Conservation (phyloP, 2,329 filamentous ascomycete species). For the Podosphaera leucotricha region DNA sequence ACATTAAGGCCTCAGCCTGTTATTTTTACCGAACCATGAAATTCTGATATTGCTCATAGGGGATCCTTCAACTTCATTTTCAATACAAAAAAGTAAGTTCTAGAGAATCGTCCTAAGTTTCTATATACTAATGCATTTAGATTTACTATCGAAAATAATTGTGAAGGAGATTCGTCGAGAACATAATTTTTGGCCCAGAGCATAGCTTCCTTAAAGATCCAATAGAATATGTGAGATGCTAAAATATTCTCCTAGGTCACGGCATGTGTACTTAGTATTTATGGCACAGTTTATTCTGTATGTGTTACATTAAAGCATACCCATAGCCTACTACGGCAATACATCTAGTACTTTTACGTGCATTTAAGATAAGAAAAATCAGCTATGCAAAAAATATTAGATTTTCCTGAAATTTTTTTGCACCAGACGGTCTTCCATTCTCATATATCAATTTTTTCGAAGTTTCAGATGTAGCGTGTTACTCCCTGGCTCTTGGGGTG, state of each 20-base stretch:
- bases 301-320: constrained; percentile 3
- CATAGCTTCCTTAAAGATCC: constrained; percentile 8
- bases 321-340: not conserved
- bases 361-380: not conserved
- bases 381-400: no score
- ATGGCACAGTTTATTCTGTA: constrained; percentile 4
- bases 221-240: constrained; percentile 4
- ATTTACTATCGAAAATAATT: constrained; percentile 32
- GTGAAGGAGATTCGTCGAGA: constrained; percentile 2
- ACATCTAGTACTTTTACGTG: not conserved
- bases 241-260: constrained; percentile 3
- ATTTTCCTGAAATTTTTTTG: no score
- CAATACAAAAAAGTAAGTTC: constrained; percentile 80
- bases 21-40: not conserved
- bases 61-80: constrained; percentile 88
- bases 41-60: constrained; percentile 24
- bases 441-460: no score
- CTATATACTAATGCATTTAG: constrained; percentile 14
- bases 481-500: no score
- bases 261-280: constrained; percentile 2
- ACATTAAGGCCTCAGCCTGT: not conserved
- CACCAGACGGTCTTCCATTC: no score
- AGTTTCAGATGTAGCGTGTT: no score
- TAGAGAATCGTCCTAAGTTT: constrained; percentile 3
- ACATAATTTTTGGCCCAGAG: constrained; percentile 4